These are phyloP conservation scores for Alternaria solani DNA, from an alignment of 2,329 filamentous ascomycete genomes.

Conservation along the genomic window DNA sequence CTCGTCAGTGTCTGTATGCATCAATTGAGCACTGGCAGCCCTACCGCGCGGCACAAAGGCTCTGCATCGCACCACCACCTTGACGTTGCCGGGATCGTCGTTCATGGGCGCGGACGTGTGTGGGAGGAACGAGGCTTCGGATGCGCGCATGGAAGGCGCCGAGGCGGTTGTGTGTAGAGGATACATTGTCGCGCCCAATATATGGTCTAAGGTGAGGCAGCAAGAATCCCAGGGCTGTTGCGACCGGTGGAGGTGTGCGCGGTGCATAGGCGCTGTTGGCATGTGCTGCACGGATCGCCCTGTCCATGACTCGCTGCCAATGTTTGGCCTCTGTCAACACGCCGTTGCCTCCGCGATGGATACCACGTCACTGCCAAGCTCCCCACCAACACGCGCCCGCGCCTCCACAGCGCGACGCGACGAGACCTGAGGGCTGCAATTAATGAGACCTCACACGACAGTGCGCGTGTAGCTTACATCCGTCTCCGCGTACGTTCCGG, in stretches of 20 bases:
- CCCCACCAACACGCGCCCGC: slow-evolving; percentile 20
- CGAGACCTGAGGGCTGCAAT: slow-evolving; percentile 5
- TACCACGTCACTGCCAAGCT: slow-evolving; percentile 42
- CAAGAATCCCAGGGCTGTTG: slow-evolving; percentile 33
- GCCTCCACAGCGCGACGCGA: slow-evolving; percentile 29
- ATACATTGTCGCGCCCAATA: slow-evolving; percentile 43
- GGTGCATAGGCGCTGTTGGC: slow-evolving; percentile 38
- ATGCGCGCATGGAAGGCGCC: slow-evolving; percentile 55
- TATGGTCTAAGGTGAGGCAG: slow-evolving; percentile 34
- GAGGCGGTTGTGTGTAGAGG: slow-evolving; percentile 51
- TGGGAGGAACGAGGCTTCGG: slow-evolving; percentile 43
- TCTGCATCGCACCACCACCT: slow-evolving; percentile 60
- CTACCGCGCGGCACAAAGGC: slow-evolving; percentile 58
- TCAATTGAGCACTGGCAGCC: background rate
- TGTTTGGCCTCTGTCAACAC: slow-evolving; percentile 41
- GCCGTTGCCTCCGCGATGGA: slow-evolving; percentile 33
- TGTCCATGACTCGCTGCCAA: slow-evolving; percentile 27
- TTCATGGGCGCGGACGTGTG: slow-evolving; percentile 41
- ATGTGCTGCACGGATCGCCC: slow-evolving; percentile 25
- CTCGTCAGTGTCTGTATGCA: slow-evolving; percentile 29
- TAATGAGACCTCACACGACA: background rate
- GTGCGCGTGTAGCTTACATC: background rate
- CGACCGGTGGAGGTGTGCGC: slow-evolving; percentile 40
- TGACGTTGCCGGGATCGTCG: slow-evolving; percentile 59
- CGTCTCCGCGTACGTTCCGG: background rate